Conservation (phyloP, 2,329 filamentous ascomycete genomes). For the Pezicula carpinea region DNA sequence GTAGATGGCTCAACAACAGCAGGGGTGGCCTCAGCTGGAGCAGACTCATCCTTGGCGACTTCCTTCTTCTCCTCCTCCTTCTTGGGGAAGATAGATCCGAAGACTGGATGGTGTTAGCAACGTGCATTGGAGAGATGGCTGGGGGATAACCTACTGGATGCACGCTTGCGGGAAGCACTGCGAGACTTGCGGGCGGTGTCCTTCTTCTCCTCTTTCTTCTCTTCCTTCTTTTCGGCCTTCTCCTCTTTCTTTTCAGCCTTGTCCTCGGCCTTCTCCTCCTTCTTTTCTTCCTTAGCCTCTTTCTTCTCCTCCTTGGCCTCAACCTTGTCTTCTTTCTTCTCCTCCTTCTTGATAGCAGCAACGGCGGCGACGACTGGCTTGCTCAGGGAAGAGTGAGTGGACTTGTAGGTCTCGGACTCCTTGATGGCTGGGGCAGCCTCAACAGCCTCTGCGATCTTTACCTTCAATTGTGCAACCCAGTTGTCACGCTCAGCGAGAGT, state of each 20-base stretch:
- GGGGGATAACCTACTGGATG: conserved; percentile 11
- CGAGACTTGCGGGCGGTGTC: conserved; percentile 57
- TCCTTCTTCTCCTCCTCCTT: conserved; percentile 32
- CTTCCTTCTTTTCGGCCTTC: conserved; percentile 38
- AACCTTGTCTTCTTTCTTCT: conserved; percentile 37
- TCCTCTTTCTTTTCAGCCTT: conserved; percentile 45
- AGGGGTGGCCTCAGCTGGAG: conserved; percentile 36
- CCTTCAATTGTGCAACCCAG: conserved; percentile 83
- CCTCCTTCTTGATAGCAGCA: conserved; percentile 29
- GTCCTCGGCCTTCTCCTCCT: conserved; percentile 33
- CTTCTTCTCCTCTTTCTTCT: conserved; percentile 48
- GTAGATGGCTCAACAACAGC: conserved; percentile 26
- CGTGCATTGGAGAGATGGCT: conserved; percentile 50
- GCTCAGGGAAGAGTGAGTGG: conserved; percentile 30
- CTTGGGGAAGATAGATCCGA: conserved; percentile 18
- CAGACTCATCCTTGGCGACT: conserved; percentile 27
- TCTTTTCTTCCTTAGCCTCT: conserved; percentile 21
- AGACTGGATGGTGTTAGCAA: conserved; percentile 38
- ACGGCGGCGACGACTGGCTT: conserved; percentile 37
- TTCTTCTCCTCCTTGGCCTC: conserved; percentile 36
- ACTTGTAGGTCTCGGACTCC: conserved; percentile 84
- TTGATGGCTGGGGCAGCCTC: conserved; percentile 68
- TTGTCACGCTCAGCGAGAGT: conserved; percentile 76
- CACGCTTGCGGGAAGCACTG: conserved; percentile 61
- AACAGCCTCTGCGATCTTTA: conserved; percentile 81